Evolutionary conservation across 495 filamentous ascomycete genomes (phyloP).

Genomic region (Alectoria sarmentosa): DNA sequence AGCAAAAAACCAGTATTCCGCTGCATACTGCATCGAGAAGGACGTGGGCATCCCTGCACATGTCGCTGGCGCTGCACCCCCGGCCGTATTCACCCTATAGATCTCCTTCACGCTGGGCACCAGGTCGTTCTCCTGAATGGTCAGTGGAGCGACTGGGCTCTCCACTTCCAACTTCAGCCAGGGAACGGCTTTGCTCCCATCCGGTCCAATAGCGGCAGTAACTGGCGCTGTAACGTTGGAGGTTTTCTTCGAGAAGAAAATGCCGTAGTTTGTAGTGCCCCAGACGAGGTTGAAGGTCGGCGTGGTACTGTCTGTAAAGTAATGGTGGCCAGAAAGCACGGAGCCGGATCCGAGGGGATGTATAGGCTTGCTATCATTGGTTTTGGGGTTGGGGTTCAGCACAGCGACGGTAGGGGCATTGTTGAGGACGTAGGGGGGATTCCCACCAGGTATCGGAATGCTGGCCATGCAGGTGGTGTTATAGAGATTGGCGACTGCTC

Average conservation of each 20-base stretch:
- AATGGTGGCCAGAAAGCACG: constrained; percentile 72
- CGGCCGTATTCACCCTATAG: constrained; percentile 81
- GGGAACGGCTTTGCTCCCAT: constrained; percentile 57
- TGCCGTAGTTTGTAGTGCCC: constrained; percentile 43
- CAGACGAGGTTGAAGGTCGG: constrained; percentile 77
- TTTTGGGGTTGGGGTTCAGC: background rate
- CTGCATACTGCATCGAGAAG: constrained; percentile 74
- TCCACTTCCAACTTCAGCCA: constrained; percentile 53
- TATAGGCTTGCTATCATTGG: constrained; percentile 4
- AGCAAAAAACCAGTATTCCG: constrained; percentile 60
- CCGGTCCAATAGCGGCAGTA: constrained; percentile 40
- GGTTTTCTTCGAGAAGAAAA: constrained; percentile 55
- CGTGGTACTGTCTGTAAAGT: constrained; percentile 55
- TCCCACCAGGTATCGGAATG: constrained; percentile 38
- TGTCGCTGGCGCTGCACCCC: constrained; percentile 67
- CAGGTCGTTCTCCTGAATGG: constrained; percentile 35
- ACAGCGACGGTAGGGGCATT: constrained; percentile 39
- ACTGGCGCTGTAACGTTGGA: constrained; percentile 53
- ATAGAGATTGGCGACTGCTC: constrained; percentile 82
- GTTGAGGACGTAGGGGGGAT: constrained; percentile 19
- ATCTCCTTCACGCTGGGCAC: constrained; percentile 57
- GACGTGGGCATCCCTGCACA: constrained; percentile 51
- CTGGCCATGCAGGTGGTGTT: constrained; percentile 75
- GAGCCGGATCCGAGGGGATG: constrained; percentile 46
- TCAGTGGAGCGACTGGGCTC: constrained; percentile 27